Conservation (phyloP, 768 basidiomycete species). For the Rhizopogon vinicolor region DNA sequence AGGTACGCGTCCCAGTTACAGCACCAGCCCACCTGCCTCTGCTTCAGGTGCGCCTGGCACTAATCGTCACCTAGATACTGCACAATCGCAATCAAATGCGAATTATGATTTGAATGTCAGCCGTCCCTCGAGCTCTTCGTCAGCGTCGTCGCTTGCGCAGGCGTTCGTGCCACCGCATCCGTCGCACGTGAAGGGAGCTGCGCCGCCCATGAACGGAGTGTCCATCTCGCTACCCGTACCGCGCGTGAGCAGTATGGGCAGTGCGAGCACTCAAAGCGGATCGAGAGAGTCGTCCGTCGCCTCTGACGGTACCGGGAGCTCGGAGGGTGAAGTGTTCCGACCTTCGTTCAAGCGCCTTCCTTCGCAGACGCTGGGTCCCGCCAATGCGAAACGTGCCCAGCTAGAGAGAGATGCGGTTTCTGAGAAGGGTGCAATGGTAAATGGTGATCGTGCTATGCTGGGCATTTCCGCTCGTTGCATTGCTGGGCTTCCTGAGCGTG, state of each 20-base stretch:
- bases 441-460: neutral
- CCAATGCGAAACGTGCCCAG: slow-evolving; percentile 48
- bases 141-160: slow-evolving; percentile 35
- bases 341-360: slow-evolving; percentile 73
- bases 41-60: neutral
- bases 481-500: slow-evolving; percentile 26
- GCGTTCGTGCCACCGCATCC: slow-evolving; percentile 27
- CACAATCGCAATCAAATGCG: slow-evolving; percentile 1
- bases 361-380: slow-evolving; percentile 67
- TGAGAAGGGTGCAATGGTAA: slow-evolving; percentile 8
- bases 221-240: slow-evolving; percentile 32
- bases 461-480: slow-evolving; percentile 20
- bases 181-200: slow-evolving; percentile 12
- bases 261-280: slow-evolving; percentile 14
- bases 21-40: slow-evolving; percentile 15
- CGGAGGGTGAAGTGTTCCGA: slow-evolving; percentile 30
- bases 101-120: slow-evolving; percentile 21
- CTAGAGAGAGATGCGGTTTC: slow-evolving; percentile 30
- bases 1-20: slow-evolving; percentile 16
- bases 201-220: slow-evolving; percentile 21
- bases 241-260: slow-evolving; percentile 6
- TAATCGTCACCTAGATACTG: neutral
- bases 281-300: slow-evolving; percentile 27
- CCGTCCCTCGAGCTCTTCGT: slow-evolving; percentile 34
- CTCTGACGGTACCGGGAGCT: slow-evolving; percentile 29